Evolutionary conservation across 1,139 yeast species (phyloP).

Genomic region (Nakaseomyces sp.): DNA sequence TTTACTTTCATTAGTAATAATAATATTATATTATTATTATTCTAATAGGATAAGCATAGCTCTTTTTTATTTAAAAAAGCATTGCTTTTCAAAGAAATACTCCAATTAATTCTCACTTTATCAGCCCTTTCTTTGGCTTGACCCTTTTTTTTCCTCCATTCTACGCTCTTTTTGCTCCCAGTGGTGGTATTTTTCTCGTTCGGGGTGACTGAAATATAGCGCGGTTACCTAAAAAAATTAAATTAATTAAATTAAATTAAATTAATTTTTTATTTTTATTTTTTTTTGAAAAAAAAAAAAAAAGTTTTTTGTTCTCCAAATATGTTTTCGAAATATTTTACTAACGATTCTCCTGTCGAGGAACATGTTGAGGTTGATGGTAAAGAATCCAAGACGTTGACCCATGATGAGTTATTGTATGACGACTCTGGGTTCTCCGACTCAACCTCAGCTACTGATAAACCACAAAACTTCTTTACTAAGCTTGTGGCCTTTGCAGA

Average conservation of each 20-base stretch:
- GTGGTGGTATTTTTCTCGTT: not conserved
- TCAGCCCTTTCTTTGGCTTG: not conserved
- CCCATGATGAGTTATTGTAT: not conserved
- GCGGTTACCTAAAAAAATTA: not conserved
- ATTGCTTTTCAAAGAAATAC: too few relatives aligned
- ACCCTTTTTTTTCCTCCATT: not conserved
- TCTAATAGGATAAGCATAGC: too few relatives aligned
- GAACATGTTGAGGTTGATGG: not conserved
- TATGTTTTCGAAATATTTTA: not conserved
- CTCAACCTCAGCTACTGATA: not conserved
- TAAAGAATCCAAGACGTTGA: not conserved
- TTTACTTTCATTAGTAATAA: too few relatives aligned
- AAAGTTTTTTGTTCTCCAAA: too few relatives aligned
- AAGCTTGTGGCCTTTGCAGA: not conserved
- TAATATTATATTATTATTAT: too few relatives aligned
- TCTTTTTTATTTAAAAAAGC: too few relatives aligned
- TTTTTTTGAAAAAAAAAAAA: not conserved
- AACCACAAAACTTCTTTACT: conserved; percentile 14
- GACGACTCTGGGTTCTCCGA: not conserved
- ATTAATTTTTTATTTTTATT: not conserved
- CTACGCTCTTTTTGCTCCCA: not conserved
- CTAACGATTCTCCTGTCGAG: not conserved
- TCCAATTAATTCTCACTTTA: too few relatives aligned
- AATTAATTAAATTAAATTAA: not conserved
- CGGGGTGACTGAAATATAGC: not conserved